Conservation (phyloP, 768 basidiomycete species). For the Tremella mesenterica region DNA sequence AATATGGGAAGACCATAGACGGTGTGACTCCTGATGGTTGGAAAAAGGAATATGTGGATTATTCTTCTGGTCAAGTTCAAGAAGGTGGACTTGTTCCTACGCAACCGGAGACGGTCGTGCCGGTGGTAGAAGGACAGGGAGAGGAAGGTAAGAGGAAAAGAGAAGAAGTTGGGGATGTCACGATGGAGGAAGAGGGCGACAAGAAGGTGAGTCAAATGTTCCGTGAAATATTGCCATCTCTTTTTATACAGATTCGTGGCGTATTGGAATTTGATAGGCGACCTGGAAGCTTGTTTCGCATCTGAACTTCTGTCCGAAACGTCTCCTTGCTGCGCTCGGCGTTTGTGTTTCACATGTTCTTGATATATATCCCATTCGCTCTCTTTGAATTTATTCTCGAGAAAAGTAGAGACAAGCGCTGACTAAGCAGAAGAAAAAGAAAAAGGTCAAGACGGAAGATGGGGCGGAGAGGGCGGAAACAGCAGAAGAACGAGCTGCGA, state of each 20-base stretch:
- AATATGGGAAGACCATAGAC: constrained; percentile 80
- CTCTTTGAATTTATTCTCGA: no score
- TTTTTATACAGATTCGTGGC: not conserved
- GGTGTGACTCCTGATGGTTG: constrained; percentile 83
- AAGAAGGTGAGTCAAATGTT: constrained; percentile 35
- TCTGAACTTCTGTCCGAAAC: no score
- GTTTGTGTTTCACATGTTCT: no score
- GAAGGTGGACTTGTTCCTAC: constrained; percentile 15
- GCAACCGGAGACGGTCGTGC: constrained; percentile 9
- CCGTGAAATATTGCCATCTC: no score
- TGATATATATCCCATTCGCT: no score
- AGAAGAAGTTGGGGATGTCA: constrained; percentile 24
- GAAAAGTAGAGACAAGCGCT: no score
- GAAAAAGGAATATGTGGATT: constrained; percentile 90
- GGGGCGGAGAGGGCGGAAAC: constrained; percentile 33
- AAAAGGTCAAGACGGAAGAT: constrained; percentile 39
- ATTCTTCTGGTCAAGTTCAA: constrained; percentile 62
- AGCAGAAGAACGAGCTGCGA: constrained; percentile 26
- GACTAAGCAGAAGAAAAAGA: constrained; percentile 31
- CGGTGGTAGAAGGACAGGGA: constrained; percentile 27
- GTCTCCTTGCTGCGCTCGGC: no score
- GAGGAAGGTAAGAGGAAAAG: constrained; percentile 47
- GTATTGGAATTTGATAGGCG: no score
- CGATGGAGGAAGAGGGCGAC: constrained; percentile 22
- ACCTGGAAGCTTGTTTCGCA: no score